These are phyloP conservation scores for Ophiostoma populinum DNA, from an alignment of 2,329 filamentous ascomycete genomes.

Conservation along the genomic window DNA sequence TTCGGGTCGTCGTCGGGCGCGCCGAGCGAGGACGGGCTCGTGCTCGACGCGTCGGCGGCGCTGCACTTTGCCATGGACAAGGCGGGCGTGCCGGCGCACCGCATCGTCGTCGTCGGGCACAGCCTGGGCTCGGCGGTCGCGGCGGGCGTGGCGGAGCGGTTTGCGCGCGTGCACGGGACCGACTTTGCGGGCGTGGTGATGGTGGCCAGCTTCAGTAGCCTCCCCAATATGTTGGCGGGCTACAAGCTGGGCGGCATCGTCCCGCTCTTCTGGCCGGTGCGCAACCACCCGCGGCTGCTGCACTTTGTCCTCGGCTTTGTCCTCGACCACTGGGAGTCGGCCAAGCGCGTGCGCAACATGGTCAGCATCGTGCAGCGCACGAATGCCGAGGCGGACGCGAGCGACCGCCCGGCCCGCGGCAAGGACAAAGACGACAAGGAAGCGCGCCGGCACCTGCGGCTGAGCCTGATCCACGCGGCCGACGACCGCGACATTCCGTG, in stretches of 20 bases:
- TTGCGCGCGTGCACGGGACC: constrained; percentile 33
- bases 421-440: no score
- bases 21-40: constrained; percentile 66
- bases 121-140: constrained; percentile 78
- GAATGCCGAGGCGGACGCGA: constrained; percentile 15
- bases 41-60: constrained; percentile 58
- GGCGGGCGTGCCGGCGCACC: constrained; percentile 46
- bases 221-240: constrained; percentile 54
- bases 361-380: constrained; percentile 27
- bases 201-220: constrained; percentile 59
- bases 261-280: constrained; percentile 62
- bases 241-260: constrained; percentile 67
- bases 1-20: constrained; percentile 67
- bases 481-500: constrained; percentile 75
- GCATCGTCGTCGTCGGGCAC: constrained; percentile 71
- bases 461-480: constrained; percentile 62
- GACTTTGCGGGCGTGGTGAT: constrained; percentile 69
- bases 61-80: constrained; percentile 54
- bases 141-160: constrained; percentile 55
- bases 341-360: constrained; percentile 42
- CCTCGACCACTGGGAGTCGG: constrained; percentile 69
- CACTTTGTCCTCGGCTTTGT: constrained; percentile 43
- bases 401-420: no score
- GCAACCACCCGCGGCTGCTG: constrained; percentile 46
- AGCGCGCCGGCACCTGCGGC: constrained; percentile 26